Evolutionary conservation across 2,329 filamentous ascomycete genomes (phyloP).

Genomic region (Ophiocordyceps camponoti-rufipedis): DNA sequence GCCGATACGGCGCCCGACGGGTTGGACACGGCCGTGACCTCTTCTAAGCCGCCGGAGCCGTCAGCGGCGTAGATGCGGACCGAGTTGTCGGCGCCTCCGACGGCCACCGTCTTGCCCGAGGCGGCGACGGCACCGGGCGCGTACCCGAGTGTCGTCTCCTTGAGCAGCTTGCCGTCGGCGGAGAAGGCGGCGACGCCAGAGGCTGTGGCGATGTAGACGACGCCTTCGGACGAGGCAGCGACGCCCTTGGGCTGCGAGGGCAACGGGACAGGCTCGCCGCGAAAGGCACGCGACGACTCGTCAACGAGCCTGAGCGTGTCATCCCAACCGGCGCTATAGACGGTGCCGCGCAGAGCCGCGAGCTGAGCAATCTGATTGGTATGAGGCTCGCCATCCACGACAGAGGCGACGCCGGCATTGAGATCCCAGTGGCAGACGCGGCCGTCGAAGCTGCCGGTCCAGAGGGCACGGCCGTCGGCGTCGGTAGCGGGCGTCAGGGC

Average conservation of each 20-base stretch:
- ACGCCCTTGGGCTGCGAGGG: slow-evolving; percentile 67
- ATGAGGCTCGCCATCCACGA: slow-evolving; percentile 64
- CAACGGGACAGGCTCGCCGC: slow-evolving; percentile 48
- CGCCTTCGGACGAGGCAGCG: slow-evolving; percentile 31
- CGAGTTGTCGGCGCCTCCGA: slow-evolving; percentile 56
- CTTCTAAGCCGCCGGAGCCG: slow-evolving; percentile 34
- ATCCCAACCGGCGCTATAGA: slow-evolving; percentile 90
- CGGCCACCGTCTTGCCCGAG: slow-evolving; percentile 46
- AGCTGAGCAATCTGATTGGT: slow-evolving; percentile 76
- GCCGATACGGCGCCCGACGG: slow-evolving; percentile 57
- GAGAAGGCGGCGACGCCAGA: slow-evolving; percentile 29
- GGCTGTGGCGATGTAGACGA: slow-evolving; percentile 39
- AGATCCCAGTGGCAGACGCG: slow-evolving; percentile 73
- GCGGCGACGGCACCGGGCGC: slow-evolving; percentile 57
- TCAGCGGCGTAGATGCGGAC: slow-evolving; percentile 53
- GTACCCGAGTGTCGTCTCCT: slow-evolving; percentile 40
- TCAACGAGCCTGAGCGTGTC: slow-evolving; percentile 73
- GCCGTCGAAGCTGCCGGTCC: slow-evolving; percentile 86
- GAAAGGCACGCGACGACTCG: slow-evolving; percentile 54
- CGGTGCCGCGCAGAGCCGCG: slow-evolving; percentile 37
- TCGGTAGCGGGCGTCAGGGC: slow-evolving; percentile 34
- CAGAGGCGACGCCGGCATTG: slow-evolving; percentile 45
- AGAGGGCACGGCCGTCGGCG: slow-evolving; percentile 46
- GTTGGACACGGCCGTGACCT: slow-evolving; percentile 40
- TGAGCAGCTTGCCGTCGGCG: slow-evolving; percentile 41